A percentile compares a stretch with the other conserved stretches of the same genome.
Conservation (phyloP, 768 basidiomycete genomes). For the Chiua virens region DNA sequence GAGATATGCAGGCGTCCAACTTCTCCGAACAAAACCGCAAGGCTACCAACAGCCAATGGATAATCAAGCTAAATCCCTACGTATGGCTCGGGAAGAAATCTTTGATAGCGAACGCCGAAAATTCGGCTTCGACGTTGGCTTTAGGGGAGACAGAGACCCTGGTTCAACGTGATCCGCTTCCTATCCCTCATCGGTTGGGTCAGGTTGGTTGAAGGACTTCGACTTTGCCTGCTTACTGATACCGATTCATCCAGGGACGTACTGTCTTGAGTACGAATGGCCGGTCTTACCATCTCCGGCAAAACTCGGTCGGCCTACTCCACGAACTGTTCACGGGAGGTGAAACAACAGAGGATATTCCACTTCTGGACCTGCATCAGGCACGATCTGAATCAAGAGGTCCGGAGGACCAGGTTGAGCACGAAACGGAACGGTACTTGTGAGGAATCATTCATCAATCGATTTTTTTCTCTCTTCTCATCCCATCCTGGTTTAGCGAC, state of each 20-base stretch:
- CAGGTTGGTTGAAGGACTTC: slow-evolving; percentile 28
- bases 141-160: slow-evolving; percentile 77
- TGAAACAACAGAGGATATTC: slow-evolving; percentile 51
- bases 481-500: slow-evolving; percentile 45
- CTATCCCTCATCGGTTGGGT: slow-evolving; percentile 30
- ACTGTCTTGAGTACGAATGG: slow-evolving; percentile 18
- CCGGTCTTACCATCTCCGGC: slow-evolving; percentile 49
- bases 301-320: slow-evolving; percentile 57
- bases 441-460: slow-evolving; percentile 37
- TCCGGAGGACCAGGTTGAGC: slow-evolving; percentile 37
- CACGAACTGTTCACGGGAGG: slow-evolving; percentile 68
- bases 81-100: slow-evolving; percentile 76
- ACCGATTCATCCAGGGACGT: slow-evolving; percentile 11
- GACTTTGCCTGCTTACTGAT: slow-evolving; percentile 12
- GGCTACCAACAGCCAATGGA: slow-evolving; percentile 54
- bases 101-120: slow-evolving; percentile 67
- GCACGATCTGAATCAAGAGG: slow-evolving; percentile 32
- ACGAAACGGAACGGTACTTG: slow-evolving; percentile 75
- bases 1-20: slow-evolving; percentile 71
- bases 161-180: slow-evolving; percentile 55
- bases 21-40: slow-evolving; percentile 63
- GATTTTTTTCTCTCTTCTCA: slow-evolving; percentile 3
- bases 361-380: slow-evolving; percentile 53
- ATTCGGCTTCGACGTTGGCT: slow-evolving; percentile 69
- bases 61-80: slow-evolving; percentile 82